phyloP scores from a whole-genome alignment of 768 basidiomycete species.

The Russula abietina region DNA sequence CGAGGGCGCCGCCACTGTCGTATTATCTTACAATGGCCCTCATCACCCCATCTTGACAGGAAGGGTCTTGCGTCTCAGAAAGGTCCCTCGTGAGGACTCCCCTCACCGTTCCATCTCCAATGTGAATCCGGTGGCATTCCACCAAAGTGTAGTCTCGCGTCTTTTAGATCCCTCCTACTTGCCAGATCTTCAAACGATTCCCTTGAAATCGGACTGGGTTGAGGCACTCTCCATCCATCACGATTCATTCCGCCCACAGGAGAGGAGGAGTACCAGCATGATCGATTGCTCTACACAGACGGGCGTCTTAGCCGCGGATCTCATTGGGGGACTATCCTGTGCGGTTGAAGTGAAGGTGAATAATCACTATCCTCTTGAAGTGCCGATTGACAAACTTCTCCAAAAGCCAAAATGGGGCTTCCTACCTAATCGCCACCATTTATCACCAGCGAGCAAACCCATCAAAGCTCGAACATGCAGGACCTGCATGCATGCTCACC shows the following conservation, averaged over 20 bases:
- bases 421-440: constrained; percentile 55
- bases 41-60: constrained; percentile 46
- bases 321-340: constrained; percentile 58
- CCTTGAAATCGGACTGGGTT: constrained; percentile 52
- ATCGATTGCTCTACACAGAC: constrained; percentile 52
- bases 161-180: constrained; percentile 59
- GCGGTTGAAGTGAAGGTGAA: constrained; percentile 89
- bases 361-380: constrained; percentile 11
- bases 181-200: constrained; percentile 48
- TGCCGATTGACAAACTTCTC: background rate
- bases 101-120: constrained; percentile 28
- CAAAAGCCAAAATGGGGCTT: constrained; percentile 96
- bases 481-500: constrained; percentile 81
- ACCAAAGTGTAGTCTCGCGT: constrained; percentile 53
- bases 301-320: constrained; percentile 74
- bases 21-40: constrained; percentile 74
- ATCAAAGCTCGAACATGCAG: constrained; percentile 75
- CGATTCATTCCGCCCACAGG: constrained; percentile 48
- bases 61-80: constrained; percentile 74
- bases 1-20: constrained; percentile 89
- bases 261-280: constrained; percentile 48
- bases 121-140: constrained; percentile 48
- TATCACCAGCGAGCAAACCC: constrained; percentile 50
- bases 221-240: constrained; percentile 42
- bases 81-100: constrained; percentile 32